Percentiles rank a stretch among this genome's conserved stretches.
These are phyloP conservation scores for Neurospora crassa DNA, from an alignment of 2,329 filamentous ascomycete genomes.

Conservation along the genomic window DNA sequence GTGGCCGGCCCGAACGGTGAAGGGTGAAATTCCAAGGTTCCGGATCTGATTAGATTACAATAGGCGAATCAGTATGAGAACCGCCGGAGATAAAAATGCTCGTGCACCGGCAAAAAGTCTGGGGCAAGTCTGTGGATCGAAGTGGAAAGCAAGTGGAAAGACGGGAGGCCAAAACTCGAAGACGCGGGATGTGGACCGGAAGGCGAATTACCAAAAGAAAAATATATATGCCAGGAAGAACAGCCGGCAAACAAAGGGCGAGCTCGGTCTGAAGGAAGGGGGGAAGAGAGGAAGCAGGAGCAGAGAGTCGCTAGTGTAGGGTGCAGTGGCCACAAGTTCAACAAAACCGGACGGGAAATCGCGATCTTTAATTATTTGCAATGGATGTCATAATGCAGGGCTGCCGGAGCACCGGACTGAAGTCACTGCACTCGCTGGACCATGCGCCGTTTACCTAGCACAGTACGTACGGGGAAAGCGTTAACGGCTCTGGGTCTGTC, in stretches of 20 bases:
- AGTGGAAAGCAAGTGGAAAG: background rate
- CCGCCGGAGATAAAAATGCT: background rate
- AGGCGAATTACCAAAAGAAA: background rate
- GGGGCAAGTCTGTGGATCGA: background rate
- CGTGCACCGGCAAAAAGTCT: background rate
- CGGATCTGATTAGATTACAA: background rate
- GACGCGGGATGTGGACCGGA: background rate
- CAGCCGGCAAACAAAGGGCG: background rate
- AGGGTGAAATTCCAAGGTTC: background rate
- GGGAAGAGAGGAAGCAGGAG: background rate
- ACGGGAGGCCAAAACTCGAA: background rate
- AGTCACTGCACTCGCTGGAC: background rate
- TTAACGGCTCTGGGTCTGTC: background rate
- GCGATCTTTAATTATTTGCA: background rate
- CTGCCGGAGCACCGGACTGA: background rate
- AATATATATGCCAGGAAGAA: background rate
- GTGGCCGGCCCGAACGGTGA: background rate
- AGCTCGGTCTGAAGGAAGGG: background rate
- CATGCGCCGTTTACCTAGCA: background rate
- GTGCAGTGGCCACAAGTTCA: background rate
- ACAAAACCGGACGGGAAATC: background rate
- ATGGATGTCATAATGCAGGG: background rate
- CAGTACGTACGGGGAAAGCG: background rate
- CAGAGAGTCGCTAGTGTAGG: background rate
- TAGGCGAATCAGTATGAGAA: background rate